Evolutionary conservation across 768 basidiomycete genomes (phyloP).

Genomic region (Antrodiella citrinella): DNA sequence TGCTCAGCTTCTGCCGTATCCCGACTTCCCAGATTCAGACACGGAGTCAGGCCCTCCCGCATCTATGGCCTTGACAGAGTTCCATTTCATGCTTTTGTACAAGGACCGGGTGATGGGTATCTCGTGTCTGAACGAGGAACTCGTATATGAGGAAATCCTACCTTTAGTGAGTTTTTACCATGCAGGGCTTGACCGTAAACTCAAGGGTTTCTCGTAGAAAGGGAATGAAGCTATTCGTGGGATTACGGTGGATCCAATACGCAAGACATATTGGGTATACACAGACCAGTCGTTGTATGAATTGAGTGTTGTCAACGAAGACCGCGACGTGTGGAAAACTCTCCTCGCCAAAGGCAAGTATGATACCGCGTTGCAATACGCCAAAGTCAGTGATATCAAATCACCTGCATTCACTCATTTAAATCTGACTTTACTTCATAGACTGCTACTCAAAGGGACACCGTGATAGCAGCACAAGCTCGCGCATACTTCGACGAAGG

Average conservation of each 20-base stretch:
- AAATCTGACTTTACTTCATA: conserved; percentile 21
- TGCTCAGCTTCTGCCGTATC: conserved; percentile 75
- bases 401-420: neutral
- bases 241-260: conserved; percentile 75
- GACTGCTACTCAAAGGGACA: conserved; percentile 85
- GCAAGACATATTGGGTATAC: conserved; percentile 91
- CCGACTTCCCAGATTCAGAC: conserved; percentile 29
- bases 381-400: conserved; percentile 64
- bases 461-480: conserved; percentile 78
- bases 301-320: conserved; percentile 77
- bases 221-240: conserved; percentile 65
- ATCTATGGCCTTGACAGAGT: conserved; percentile 82
- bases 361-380: conserved; percentile 71
- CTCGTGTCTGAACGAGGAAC: conserved; percentile 70
- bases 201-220: conserved; percentile 41
- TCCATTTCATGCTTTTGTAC: conserved; percentile 86
- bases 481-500: conserved; percentile 70
- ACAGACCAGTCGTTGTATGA: conserved; percentile 88
- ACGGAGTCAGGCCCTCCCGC: conserved; percentile 45
- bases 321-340: conserved; percentile 90
- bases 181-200: neutral
- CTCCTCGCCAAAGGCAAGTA: conserved; percentile 74
- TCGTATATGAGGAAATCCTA: conserved; percentile 76
- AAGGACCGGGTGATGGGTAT: conserved; percentile 69
- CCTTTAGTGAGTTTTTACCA: conserved; percentile 47